Evolutionary conservation across 1,139 yeast species (phyloP).

Genomic region (Candida pseudocylindracea): DNA sequence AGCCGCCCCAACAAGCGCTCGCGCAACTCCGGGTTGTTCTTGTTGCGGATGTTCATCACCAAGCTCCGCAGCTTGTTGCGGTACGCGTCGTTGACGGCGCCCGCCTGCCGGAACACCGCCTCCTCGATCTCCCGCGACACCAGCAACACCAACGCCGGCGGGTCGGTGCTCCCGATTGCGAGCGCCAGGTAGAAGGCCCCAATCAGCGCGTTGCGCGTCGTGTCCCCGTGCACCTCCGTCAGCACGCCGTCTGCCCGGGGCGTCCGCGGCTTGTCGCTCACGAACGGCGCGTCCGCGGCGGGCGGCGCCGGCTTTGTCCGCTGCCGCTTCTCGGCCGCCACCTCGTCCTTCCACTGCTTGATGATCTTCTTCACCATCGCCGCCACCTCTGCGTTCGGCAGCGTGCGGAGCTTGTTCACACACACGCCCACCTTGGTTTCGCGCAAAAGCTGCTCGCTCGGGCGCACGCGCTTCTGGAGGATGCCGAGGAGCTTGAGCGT

Average conservation of each 20-base stretch:
- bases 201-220: slow-evolving; percentile 69
- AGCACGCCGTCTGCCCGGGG: slow-evolving; percentile 66
- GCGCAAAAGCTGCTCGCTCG: slow-evolving; percentile 67
- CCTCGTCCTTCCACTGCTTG: slow-evolving; percentile 77
- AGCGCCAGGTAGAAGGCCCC: slow-evolving; percentile 74
- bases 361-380: slow-evolving; percentile 64
- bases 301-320: slow-evolving; percentile 7
- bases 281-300: slow-evolving; percentile 7
- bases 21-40: slow-evolving; percentile 72
- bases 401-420: slow-evolving; percentile 69
- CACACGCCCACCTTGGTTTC: slow-evolving; percentile 97
- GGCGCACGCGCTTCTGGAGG: slow-evolving; percentile 52
- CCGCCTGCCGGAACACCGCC: slow-evolving; percentile 42
- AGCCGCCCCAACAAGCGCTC: slow-evolving; percentile 42
- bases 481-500: slow-evolving; percentile 44
- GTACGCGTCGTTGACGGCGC: slow-evolving; percentile 33
- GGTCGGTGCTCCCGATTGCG: slow-evolving; percentile 51
- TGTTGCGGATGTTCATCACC: slow-evolving; percentile 70
- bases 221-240: slow-evolving; percentile 43
- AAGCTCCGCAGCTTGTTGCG: slow-evolving; percentile 66
- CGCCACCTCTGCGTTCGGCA: slow-evolving; percentile 41
- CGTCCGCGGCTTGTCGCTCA: slow-evolving; percentile 32
- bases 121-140: slow-evolving; percentile 54
- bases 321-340: slow-evolving; percentile 47
- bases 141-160: slow-evolving; percentile 27